Evolutionary conservation across 2,329 filamentous ascomycete species (phyloP).

Genomic region (Phoma sp.): DNA sequence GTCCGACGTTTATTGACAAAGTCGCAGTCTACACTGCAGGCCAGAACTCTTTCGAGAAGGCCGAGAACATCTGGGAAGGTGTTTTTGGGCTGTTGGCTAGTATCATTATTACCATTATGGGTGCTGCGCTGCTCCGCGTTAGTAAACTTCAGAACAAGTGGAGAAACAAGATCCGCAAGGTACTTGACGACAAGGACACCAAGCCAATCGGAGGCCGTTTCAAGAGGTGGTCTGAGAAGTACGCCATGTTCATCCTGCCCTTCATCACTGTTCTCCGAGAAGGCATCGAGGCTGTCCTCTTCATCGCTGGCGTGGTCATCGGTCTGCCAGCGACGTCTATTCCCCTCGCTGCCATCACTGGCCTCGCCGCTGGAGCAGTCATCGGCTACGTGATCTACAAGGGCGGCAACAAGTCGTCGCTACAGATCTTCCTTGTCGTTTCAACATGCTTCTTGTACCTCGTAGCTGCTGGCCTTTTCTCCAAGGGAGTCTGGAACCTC

Average conservation of each 20-base stretch:
- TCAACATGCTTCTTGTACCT: conserved; percentile 87
- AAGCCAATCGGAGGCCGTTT: conserved; percentile 55
- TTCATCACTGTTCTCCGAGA: conserved; percentile 89
- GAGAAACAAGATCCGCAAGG: conserved; percentile 79
- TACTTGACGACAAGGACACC: conserved; percentile 65
- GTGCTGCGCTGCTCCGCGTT: conserved; percentile 79
- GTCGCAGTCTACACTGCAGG: conserved; percentile 68
- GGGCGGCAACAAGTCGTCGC: conserved; percentile 68
- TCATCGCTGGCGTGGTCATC: conserved; percentile 84
- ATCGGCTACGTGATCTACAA: conserved; percentile 81
- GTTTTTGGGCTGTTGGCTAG: conserved; percentile 77
- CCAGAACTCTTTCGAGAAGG: conserved; percentile 69
- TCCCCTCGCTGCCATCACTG: conserved; percentile 77
- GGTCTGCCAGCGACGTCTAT: conserved; percentile 77
- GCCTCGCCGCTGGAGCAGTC: conserved; percentile 69
- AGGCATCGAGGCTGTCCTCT: conserved; percentile 85
- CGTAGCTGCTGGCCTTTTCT: conserved; percentile 83
- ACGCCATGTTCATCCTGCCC: conserved; percentile 84
- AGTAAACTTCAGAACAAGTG: conserved; percentile 87
- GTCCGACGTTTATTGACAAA: neutral
- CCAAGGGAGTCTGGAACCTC: conserved; percentile 76
- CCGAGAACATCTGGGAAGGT: conserved; percentile 83
- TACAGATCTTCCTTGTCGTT: conserved; percentile 80
- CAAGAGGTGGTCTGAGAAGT: conserved; percentile 75
- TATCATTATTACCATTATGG: conserved; percentile 82